These are phyloP conservation scores for Xerocomellus intermedius DNA, from an alignment of 768 basidiomycete species.

Conservation along the genomic window DNA sequence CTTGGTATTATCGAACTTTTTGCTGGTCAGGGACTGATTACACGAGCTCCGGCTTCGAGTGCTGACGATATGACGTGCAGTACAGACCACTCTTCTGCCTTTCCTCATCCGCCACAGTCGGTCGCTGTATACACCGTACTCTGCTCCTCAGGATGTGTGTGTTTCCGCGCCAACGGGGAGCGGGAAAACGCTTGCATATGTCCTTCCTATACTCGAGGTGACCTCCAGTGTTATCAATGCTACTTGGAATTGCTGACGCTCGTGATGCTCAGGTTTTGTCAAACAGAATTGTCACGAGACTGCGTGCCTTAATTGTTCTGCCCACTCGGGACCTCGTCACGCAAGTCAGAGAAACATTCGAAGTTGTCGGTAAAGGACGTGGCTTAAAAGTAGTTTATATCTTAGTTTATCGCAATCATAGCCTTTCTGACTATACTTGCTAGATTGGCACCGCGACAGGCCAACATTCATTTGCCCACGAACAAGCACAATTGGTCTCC, in stretches of 20 bases:
- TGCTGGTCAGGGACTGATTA: conserved; percentile 57
- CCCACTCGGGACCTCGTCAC: conserved; percentile 92
- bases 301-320: conserved; percentile 86
- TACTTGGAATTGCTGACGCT: not conserved
- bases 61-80: conserved; percentile 41
- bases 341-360: conserved; percentile 93
- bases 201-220: conserved; percentile 88
- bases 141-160: conserved; percentile 76
- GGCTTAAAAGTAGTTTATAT: conserved; percentile 65
- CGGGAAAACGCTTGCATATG: conserved; percentile 97
- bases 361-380: conserved; percentile 78
- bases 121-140: conserved; percentile 62
- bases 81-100: conserved; percentile 87
- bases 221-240: conserved; percentile 2
- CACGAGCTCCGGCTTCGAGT: not conserved
- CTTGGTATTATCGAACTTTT: conserved; percentile 86
- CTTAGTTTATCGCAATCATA: not conserved
- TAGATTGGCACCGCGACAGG: conserved; percentile 84
- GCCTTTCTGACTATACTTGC: conserved; percentile 2
- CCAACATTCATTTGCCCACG: conserved; percentile 91
- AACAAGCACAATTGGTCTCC: conserved; percentile 77
- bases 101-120: conserved; percentile 59
- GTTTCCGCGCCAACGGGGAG: conserved; percentile 98
- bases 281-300: conserved; percentile 69
- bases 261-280: conserved; percentile 56